These are phyloP conservation scores for Papilionanthe hybrid DNA, from an alignment of 116 monocot species.

Conservation along the genomic window DNA sequence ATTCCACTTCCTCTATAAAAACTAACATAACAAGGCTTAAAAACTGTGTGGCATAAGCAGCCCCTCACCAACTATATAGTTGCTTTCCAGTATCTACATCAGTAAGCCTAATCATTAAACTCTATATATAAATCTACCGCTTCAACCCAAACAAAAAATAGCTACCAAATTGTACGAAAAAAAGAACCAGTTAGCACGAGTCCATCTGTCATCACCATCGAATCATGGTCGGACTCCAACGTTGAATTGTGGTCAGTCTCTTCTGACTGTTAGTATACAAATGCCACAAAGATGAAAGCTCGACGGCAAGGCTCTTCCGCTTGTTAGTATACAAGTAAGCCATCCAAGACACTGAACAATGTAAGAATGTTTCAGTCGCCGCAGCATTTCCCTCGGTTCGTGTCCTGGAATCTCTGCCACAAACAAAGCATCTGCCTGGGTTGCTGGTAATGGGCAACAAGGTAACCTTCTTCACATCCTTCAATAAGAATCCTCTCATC, in stretches of 20 bases:
- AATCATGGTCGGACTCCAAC: background rate
- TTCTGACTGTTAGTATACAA: background rate
- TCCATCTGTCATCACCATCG: background rate
- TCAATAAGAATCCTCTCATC: constrained; percentile 56
- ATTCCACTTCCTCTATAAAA: background rate
- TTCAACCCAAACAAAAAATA: background rate
- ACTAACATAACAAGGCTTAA: background rate
- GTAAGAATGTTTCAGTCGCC: constrained; percentile 14
- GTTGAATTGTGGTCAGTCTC: background rate
- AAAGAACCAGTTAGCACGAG: background rate
- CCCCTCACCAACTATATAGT: background rate
- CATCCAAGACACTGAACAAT: background rate
- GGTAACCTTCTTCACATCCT: constrained; percentile 70
- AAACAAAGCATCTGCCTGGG: constrained; percentile 86
- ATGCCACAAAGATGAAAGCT: background rate
- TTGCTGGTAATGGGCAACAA: constrained; percentile 90
- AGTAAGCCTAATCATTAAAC: background rate
- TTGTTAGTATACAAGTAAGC: background rate
- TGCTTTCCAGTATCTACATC: background rate
- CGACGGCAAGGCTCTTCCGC: background rate
- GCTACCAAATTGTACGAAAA: too few species aligned
- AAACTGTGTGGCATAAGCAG: background rate
- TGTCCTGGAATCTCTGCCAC: constrained; percentile 71
- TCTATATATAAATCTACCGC: background rate
- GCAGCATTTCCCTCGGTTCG: constrained; percentile 55